These are phyloP conservation scores for Aspergillus wentii DNA, from an alignment of 495 filamentous ascomycete species.

Conservation along the genomic window DNA sequence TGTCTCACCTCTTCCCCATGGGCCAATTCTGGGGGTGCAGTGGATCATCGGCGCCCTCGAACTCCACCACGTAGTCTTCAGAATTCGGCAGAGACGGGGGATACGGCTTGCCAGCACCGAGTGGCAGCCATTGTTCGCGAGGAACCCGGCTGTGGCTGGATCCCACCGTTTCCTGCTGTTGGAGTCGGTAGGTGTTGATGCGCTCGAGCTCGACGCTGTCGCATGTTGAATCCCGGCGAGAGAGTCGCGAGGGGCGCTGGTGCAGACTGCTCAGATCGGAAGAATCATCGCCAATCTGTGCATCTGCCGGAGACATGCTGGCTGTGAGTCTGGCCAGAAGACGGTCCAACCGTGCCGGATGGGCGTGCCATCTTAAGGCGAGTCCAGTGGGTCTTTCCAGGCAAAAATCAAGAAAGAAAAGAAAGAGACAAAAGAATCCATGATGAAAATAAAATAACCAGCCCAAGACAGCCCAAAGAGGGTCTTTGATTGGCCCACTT, in stretches of 20 bases:
- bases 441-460: too few species aligned
- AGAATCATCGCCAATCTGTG: too few species aligned
- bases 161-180: conserved; percentile 21
- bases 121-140: conserved; percentile 15
- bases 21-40: conserved; percentile 51
- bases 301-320: too few species aligned
- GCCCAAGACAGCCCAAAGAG: too few species aligned
- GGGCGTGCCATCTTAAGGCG: too few species aligned
- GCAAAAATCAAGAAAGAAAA: too few species aligned
- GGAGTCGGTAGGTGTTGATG: conserved; percentile 22
- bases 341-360: too few species aligned
- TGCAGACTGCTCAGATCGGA: too few species aligned
- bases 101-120: conserved; percentile 32
- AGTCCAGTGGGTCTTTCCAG: too few species aligned
- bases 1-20: conserved; percentile 23
- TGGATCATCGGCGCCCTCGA: conserved; percentile 46
- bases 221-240: neutral
- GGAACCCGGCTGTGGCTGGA: conserved; percentile 16
- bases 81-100: conserved; percentile 34
- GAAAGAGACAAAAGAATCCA: too few species aligned
- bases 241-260: neutral
- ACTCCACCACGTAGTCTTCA: conserved; percentile 48
- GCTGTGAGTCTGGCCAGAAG: too few species aligned
- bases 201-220: conserved; percentile 13
- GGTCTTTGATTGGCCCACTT: too few species aligned